A percentile compares a stretch with the other conserved stretches of the same genome.
These are phyloP conservation scores for Penicillium sp. DNA, from an alignment of 2,329 filamentous ascomycete species.

Conservation along the genomic window DNA sequence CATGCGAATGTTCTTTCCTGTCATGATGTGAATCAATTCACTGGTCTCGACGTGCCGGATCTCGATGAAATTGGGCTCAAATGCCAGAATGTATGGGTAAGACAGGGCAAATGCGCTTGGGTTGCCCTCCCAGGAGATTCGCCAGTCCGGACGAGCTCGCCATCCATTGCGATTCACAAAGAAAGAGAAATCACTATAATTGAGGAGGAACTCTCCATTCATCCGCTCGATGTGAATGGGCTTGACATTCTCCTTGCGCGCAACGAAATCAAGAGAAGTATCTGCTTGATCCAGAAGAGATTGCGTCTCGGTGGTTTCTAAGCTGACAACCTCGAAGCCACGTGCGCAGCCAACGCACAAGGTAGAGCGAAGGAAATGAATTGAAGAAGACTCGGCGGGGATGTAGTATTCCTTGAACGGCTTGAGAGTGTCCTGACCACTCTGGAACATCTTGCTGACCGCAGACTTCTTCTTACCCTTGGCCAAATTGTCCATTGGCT, in stretches of 20 bases:
- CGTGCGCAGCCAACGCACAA: conserved; percentile 92
- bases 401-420: conserved; percentile 99
- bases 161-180: conserved; percentile 98
- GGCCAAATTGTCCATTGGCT: conserved; percentile 89
- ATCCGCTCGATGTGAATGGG: conserved; percentile 96
- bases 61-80: conserved; percentile 96
- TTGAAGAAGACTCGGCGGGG: conserved; percentile 93
- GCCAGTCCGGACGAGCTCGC: conserved; percentile 93
- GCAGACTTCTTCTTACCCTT: conserved; percentile 95
- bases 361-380: conserved; percentile 95
- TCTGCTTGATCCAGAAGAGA: conserved; percentile 95
- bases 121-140: conserved; percentile 93
- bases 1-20: conserved; percentile 95
- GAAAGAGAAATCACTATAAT: conserved; percentile 98
- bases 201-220: conserved; percentile 93
- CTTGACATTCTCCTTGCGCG: conserved; percentile 84
- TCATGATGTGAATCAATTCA: conserved; percentile 86
- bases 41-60: conserved; percentile 91
- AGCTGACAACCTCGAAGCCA: conserved; percentile 92
- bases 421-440: conserved; percentile 87
- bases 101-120: conserved; percentile 90
- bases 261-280: conserved; percentile 94
- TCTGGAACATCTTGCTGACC: conserved; percentile 90
- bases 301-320: conserved; percentile 97
- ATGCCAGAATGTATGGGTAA: conserved; percentile 93